Percentiles rank a stretch among this genome's conserved stretches.
Conservation (phyloP, 345 rosid species). For the Eucalyptus pauciflora region DNA sequence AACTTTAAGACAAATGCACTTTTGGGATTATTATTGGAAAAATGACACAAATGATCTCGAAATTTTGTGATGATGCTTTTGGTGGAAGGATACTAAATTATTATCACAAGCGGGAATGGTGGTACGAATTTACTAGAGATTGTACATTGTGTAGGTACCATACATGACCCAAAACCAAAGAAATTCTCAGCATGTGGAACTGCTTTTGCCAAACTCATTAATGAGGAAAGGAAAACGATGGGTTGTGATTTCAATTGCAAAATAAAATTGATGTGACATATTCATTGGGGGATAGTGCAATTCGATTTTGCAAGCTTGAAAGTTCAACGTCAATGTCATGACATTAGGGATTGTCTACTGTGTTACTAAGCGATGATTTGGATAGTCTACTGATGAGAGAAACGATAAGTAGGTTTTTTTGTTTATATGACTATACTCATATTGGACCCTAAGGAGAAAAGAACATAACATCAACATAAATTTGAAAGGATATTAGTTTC, state of each 20-base stretch:
- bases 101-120: no score
- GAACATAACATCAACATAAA: no score
- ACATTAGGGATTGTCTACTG: not conserved
- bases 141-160: no score
- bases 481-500: not conserved
- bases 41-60: not conserved
- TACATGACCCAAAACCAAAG: not conserved
- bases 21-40: not conserved
- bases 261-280: not conserved
- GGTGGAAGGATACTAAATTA: no score
- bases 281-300: not conserved
- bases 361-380: not conserved
- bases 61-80: no score
- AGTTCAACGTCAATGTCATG: not conserved
- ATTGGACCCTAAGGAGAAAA: not conserved
- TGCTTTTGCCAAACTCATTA: not conserved
- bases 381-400: accelerated
- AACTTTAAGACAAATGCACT: not conserved
- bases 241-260: not conserved
- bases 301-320: not conserved
- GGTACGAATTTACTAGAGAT: no score
- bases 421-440: not conserved
- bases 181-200: not conserved
- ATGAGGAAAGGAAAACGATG: not conserved
- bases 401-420: not conserved